A percentile compares a stretch with the other conserved stretches of the same genome.
Conservation (phyloP, 2,329 filamentous ascomycete genomes). For the Fusarium ambrosium region DNA sequence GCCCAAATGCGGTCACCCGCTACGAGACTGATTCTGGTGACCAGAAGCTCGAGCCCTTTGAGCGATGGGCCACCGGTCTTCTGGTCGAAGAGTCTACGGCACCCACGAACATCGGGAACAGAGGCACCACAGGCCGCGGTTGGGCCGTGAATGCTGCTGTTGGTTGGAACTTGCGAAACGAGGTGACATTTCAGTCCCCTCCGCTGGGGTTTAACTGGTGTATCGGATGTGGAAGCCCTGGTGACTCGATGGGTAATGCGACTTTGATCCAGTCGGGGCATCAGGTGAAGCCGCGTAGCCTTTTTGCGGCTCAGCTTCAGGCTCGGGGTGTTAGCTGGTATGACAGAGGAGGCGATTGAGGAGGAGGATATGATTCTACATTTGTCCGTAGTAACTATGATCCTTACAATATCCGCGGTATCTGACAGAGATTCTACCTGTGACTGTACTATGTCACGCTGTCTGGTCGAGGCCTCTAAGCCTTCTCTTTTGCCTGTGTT, state of each 20-base stretch:
- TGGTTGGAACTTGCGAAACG: slow-evolving; percentile 17
- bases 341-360: not conserved
- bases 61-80: slow-evolving; percentile 19
- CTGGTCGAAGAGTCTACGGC: slow-evolving; percentile 15
- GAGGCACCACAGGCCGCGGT: slow-evolving; percentile 8
- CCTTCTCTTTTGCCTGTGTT: not conserved
- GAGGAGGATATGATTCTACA: not conserved
- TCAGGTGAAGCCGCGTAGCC: not conserved
- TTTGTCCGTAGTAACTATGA: not conserved
- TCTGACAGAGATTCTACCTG: not conserved
- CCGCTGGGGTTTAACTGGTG: slow-evolving; percentile 32
- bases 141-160: slow-evolving; percentile 31
- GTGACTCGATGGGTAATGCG: not conserved
- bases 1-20: slow-evolving; percentile 23
- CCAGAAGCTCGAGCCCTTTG: slow-evolving; percentile 16
- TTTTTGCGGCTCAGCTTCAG: not conserved
- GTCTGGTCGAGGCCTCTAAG: not conserved
- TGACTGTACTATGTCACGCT: not conserved
- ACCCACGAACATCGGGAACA: not conserved
- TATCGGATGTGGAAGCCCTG: slow-evolving; percentile 8
- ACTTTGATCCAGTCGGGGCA: not conserved
- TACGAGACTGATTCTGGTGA: slow-evolving; percentile 11
- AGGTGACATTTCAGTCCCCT: slow-evolving; percentile 7
- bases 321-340: not conserved
- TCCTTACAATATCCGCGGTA: not conserved